These are phyloP conservation scores for Helenozyma rhizophorensis DNA, from an alignment of 805 yeast species.

Conservation along the genomic window DNA sequence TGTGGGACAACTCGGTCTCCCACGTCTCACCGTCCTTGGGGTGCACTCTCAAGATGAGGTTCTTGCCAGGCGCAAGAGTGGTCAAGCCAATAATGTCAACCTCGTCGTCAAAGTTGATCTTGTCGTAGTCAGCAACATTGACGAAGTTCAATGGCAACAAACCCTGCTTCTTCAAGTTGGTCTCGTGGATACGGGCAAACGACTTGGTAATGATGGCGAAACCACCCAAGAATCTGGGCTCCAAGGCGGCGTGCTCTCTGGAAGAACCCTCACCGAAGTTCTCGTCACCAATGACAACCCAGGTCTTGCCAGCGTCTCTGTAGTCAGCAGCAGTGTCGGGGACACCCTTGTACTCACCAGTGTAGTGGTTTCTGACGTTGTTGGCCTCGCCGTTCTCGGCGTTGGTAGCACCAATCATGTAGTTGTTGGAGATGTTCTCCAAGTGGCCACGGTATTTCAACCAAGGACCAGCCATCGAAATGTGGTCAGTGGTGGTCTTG, in stretches of 20 bases:
- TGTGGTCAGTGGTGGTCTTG: slow-evolving; percentile 98
- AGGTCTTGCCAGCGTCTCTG: slow-evolving; percentile 86
- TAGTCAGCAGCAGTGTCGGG: slow-evolving; percentile 95
- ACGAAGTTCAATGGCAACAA: slow-evolving; percentile 92
- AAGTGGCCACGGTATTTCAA: slow-evolving; percentile 99
- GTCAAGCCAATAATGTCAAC: slow-evolving; percentile 83
- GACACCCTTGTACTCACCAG: slow-evolving; percentile 90
- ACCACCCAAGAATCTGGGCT: slow-evolving; percentile 99
- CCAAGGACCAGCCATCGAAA: slow-evolving; percentile 99
- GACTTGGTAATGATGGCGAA: slow-evolving; percentile 97
- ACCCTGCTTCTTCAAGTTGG: slow-evolving; percentile 99
- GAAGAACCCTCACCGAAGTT: slow-evolving; percentile 99
- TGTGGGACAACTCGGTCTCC: slow-evolving; percentile 91
- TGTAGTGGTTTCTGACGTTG: slow-evolving; percentile 82
- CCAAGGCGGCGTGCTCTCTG: slow-evolving; percentile 99
- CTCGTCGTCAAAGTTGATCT: slow-evolving; percentile 85
- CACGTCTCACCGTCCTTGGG: slow-evolving; percentile 75
- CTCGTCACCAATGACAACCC: slow-evolving; percentile 99
- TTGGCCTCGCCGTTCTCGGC: slow-evolving; percentile 95
- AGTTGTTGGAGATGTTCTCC: slow-evolving; percentile 97
- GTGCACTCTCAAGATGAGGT: slow-evolving; percentile 71
- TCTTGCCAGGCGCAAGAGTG: slow-evolving; percentile 89
- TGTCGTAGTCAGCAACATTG: slow-evolving; percentile 87
- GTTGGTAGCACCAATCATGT: slow-evolving; percentile 99
- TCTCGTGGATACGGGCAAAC: slow-evolving; percentile 98